Base-by-base conservation (phyloP, 768 basidiomycete genomes). In the Pisolithus orientalis region DNA sequence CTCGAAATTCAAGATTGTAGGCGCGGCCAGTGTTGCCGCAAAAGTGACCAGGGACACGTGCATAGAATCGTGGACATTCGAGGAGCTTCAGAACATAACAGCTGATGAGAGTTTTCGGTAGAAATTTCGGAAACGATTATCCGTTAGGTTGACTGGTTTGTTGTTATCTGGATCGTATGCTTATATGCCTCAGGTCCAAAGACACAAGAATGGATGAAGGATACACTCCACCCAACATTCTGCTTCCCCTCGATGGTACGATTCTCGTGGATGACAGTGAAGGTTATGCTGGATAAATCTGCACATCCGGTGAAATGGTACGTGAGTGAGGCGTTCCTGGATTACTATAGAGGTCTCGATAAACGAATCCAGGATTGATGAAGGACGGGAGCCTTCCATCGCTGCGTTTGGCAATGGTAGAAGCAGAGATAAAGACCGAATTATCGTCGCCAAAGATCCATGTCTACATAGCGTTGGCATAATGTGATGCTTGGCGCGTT, bases 11-110 rank as follows among this genome's bases (percentile, higher is more conserved):
- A 96, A 94, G 63, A 94, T 99, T 54, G 96, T 99, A 53, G 87
- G 92, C 21, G 96, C 96, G 5, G 96, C 95, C 1, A 93, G 90
- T 65, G 91, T 98, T n/a, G 93, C 93, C 3, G 96, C 96, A 2
- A 99, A 99, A 70, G 94, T 95, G 27, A 97, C 94, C 0, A 77
- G 95, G 51, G 95, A 98, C 62, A 83, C 86, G 6, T 93, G 92
- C 68, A 75, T 97, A 17, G 86, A 94, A 54, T 77, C 77, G 4
- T 98, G 95, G 95, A 63, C 75, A 9, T 94, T 85, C 57, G 82
- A 89, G 66, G 90, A 91, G 61, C 73, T 70, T 29, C 62, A 66
- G 2, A 58, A 65, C 38, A 50, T 53, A 6, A 49, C 60, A 32
- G 51, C 51, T 42, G 13, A 24, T 16, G 27, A 32, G 28, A 38